Conservation (phyloP, 106 monocot species). For the Acorus calamus region DNA sequence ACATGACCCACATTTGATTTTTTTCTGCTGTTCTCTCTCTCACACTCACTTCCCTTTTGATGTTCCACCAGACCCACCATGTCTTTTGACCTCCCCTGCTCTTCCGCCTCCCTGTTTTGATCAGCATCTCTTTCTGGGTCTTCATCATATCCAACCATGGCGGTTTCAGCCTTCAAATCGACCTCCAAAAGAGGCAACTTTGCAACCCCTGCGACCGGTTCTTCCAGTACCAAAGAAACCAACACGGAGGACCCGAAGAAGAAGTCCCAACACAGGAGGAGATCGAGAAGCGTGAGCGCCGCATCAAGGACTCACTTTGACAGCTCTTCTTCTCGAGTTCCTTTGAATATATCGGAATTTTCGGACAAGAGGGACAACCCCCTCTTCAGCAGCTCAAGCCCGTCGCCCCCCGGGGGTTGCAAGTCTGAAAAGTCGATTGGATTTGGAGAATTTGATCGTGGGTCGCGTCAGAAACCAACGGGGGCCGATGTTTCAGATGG, state of each 20-base stretch:
- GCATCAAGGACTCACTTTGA: slow-evolving; percentile 4
- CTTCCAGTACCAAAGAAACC: slow-evolving; percentile 2
- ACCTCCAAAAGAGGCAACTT: slow-evolving; percentile 15
- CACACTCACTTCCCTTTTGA: too few relatives aligned
- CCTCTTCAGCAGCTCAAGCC: slow-evolving; percentile 16
- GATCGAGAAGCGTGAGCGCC: slow-evolving; percentile 40
- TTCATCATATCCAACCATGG: slow-evolving; percentile 5
- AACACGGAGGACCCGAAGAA: slow-evolving; percentile 6
- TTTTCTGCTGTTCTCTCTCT: too few relatives aligned
- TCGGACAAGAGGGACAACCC: slow-evolving; percentile 36
- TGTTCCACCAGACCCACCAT: too few relatives aligned
- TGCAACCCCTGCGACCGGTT: neutral
- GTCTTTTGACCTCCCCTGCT: too few relatives aligned
- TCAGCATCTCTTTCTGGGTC: too few relatives aligned
- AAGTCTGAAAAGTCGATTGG: neutral
- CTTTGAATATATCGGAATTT: slow-evolving; percentile 5
- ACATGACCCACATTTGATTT: too few relatives aligned
- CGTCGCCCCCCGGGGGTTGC: slow-evolving; percentile 8
- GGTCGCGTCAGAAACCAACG: too few relatives aligned
- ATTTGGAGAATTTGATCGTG: too few relatives aligned
- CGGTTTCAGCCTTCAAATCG: slow-evolving; percentile 30
- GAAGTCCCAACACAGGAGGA: slow-evolving; percentile 8
- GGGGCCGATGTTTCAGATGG: neutral
- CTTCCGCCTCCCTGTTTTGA: too few relatives aligned
- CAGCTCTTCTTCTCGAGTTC: neutral